Conservation (phyloP, 2,329 filamentous ascomycete species). For the Rosellinia necatrix region DNA sequence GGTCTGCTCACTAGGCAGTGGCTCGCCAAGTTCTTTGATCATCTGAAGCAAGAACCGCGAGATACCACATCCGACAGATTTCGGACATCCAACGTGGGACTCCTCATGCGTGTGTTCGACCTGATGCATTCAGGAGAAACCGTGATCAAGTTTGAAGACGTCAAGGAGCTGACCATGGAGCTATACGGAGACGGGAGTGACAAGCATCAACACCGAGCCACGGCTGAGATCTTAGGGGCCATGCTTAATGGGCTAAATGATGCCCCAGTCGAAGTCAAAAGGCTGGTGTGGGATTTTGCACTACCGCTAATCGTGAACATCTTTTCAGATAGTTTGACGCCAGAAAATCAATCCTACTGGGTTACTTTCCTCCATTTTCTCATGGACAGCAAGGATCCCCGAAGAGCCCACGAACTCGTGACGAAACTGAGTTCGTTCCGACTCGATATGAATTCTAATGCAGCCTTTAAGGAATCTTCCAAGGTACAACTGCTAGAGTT, state of each 20-base stretch:
- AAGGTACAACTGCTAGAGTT: conserved; percentile 93
- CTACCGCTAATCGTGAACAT: conserved; percentile 86
- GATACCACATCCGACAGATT: conserved; percentile 84
- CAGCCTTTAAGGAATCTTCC: conserved; percentile 97
- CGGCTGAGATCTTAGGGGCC: conserved; percentile 88
- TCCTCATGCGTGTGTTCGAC: conserved; percentile 89
- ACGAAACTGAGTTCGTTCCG: conserved; percentile 83
- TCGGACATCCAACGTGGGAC: conserved; percentile 82
- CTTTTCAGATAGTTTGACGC: conserved; percentile 89
- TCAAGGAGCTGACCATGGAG: conserved; percentile 76
- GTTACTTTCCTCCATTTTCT: conserved; percentile 90
- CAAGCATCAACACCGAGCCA: conserved; percentile 96
- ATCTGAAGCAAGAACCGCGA: conserved; percentile 93
- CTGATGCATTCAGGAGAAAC: conserved; percentile 83
- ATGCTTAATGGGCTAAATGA: conserved; percentile 82
- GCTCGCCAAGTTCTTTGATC: conserved; percentile 87
- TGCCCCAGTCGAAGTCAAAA: conserved; percentile 72
- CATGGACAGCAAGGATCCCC: conserved; percentile 85
- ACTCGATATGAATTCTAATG: conserved; percentile 92
- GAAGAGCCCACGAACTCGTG: conserved; percentile 83
- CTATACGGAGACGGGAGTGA: conserved; percentile 93
- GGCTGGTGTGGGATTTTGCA: conserved; percentile 83
- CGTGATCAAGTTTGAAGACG: conserved; percentile 79
- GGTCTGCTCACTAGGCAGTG: conserved; percentile 79
- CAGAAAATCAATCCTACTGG: conserved; percentile 95